Evolutionary conservation across 306 rosid species (phyloP).

Genomic region (Corylus avellana): DNA sequence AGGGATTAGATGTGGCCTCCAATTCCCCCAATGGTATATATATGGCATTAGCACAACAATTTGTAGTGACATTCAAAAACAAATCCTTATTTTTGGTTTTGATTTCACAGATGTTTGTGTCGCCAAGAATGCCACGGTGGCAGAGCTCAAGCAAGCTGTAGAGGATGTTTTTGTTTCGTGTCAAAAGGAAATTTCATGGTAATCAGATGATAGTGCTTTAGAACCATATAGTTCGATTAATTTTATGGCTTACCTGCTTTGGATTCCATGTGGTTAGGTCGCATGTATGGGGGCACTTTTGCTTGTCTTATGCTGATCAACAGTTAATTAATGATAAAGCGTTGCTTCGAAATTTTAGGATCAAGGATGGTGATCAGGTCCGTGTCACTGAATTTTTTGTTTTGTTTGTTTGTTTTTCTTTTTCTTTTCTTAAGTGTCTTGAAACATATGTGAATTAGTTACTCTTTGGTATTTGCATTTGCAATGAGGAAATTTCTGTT

Average conservation of each 20-base stretch:
- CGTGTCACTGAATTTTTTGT: background rate
- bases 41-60: background rate
- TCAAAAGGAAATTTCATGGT: constrained; percentile 41
- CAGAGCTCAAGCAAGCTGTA: constrained; percentile 42
- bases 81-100: background rate
- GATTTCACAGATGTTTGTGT: constrained; percentile 33
- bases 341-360: constrained; percentile 32
- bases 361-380: constrained; percentile 64
- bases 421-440: background rate
- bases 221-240: background rate
- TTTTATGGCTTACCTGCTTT: background rate
- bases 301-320: constrained; percentile 48
- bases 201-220: background rate
- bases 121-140: constrained; percentile 40
- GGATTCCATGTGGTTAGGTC: constrained; percentile 33
- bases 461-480: background rate
- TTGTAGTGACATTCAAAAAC: background rate
- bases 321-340: constrained; percentile 46
- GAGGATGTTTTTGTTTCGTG: constrained; percentile 43
- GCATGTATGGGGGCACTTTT: constrained; percentile 57
- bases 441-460: background rate
- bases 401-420: no score
- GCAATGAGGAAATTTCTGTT: background rate
- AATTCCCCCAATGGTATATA: no score
- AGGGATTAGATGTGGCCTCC: no score